Evolutionary conservation across 2,329 filamentous ascomycete species (phyloP).

Genomic region (Kalaharituber pfeilii): DNA sequence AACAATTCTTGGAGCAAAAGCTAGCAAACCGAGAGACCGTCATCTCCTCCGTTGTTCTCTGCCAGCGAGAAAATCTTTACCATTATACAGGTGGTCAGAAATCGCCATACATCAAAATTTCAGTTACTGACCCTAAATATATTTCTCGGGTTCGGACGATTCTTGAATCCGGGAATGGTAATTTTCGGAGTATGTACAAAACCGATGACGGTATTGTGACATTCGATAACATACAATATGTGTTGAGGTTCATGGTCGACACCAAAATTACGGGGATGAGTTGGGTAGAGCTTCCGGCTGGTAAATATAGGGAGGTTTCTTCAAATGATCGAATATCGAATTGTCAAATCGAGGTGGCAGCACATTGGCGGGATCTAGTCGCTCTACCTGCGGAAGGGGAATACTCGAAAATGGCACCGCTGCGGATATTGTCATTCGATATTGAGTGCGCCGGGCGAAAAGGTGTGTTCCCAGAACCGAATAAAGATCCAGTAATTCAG

Average conservation of each 20-base stretch:
- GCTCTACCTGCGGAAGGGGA: constrained; percentile 79
- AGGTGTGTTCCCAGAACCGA: constrained; percentile 87
- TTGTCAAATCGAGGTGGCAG: constrained; percentile 85
- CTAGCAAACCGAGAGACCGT: constrained; percentile 54
- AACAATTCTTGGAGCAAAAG: constrained; percentile 60
- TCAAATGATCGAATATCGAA: constrained; percentile 40
- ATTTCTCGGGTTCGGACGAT: constrained; percentile 58
- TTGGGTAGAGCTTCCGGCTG: constrained; percentile 72
- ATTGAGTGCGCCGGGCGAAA: constrained; percentile 97
- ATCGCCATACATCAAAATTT: constrained; percentile 84
- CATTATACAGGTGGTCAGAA: constrained; percentile 87
- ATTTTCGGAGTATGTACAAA: constrained; percentile 85
- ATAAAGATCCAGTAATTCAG: constrained; percentile 86
- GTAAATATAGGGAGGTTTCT: constrained; percentile 47
- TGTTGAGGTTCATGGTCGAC: constrained; percentile 95
- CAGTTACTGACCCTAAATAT: constrained; percentile 72
- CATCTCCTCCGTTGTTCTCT: constrained; percentile 66
- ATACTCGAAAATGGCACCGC: constrained; percentile 94
- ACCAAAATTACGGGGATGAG: constrained; percentile 91
- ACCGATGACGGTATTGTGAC: constrained; percentile 56
- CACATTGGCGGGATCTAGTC: constrained; percentile 67
- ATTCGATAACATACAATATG: constrained; percentile 90
- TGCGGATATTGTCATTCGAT: constrained; percentile 88
- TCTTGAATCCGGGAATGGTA: constrained; percentile 59
- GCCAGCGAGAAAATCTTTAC: constrained; percentile 78